Percentiles rank a stretch among this genome's conserved stretches.
phyloP scores from a whole-genome alignment of 352 stramenopile genomes.

The Pythium coloratum region DNA sequence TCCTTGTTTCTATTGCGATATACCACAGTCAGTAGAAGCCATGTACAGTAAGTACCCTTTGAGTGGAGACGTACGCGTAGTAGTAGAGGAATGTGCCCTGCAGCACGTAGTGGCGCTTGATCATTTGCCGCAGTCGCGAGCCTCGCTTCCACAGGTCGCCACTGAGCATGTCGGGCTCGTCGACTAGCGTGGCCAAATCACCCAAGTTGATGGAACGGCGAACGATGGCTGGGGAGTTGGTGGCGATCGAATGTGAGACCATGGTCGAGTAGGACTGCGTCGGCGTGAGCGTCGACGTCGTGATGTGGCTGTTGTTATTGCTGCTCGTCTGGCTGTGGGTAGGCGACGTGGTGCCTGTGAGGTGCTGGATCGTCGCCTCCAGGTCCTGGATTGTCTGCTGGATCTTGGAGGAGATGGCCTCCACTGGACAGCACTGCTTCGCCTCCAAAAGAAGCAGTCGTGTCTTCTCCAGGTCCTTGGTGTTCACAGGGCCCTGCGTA shows the following conservation, averaged over 20 bases:
- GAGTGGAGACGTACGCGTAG: constrained; percentile 52
- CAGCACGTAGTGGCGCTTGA: constrained; percentile 82
- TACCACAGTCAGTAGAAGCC: background rate
- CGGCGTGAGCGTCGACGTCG: constrained; percentile 9
- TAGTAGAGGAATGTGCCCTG: constrained; percentile 90
- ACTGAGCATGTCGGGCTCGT: constrained; percentile 41
- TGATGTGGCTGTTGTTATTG: constrained; percentile 16
- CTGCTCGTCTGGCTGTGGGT: constrained; percentile 1
- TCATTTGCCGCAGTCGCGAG: constrained; percentile 82
- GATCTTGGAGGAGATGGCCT: constrained; percentile 47
- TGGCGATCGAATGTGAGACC: background rate
- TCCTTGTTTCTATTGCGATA: constrained; percentile 43
- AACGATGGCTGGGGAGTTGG: background rate
- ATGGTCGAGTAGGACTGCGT: constrained; percentile 1
- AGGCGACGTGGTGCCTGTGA: background rate
- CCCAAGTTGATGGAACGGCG: constrained; percentile 30
- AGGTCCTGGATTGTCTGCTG: constrained; percentile 46
- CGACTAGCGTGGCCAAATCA: constrained; percentile 27
- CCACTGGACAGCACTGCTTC: constrained; percentile 40
- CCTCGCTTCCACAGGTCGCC: constrained; percentile 81
- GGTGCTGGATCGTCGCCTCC: constrained; percentile 21
- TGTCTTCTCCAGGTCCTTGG: constrained; percentile 58
- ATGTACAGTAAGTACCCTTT: no score
- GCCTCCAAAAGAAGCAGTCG: constrained; percentile 52
- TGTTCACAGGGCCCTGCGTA: constrained; percentile 30